A percentile compares a stretch with the other conserved stretches of the same genome.
phyloP scores from a whole-genome alignment of 2,329 filamentous ascomycete genomes.

The Penicillium sumatraense region DNA sequence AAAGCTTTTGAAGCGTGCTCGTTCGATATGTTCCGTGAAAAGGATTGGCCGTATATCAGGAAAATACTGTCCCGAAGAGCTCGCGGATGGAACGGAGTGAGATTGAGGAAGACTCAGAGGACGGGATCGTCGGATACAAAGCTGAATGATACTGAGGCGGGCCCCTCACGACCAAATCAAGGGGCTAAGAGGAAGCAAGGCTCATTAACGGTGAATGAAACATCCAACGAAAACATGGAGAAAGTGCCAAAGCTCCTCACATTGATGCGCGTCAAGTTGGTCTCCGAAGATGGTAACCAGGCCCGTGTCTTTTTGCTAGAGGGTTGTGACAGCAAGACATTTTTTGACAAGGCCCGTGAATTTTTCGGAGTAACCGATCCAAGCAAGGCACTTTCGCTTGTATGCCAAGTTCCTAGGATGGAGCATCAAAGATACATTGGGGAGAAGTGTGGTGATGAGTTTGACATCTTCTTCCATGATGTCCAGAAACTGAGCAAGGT shows the following conservation, averaged over 20 bases:
- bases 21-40: too few relatives aligned
- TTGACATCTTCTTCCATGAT: neutral
- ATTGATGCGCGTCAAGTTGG: neutral
- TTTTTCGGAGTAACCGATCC: neutral
- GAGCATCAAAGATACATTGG: neutral
- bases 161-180: too few relatives aligned
- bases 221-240: neutral
- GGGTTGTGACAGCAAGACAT: neutral
- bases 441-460: neutral
- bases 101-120: too few relatives aligned
- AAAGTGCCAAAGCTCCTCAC: neutral
- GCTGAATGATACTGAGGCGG: too few relatives aligned
- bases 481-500: neutral
- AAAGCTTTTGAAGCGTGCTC: too few relatives aligned
- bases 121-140: too few relatives aligned
- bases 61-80: too few relatives aligned
- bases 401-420: neutral
- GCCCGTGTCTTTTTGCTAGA: neutral
- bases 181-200: too few relatives aligned
- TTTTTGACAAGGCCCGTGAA: neutral
- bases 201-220: too few relatives aligned
- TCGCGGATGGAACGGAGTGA: too few relatives aligned
- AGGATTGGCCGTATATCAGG: too few relatives aligned
- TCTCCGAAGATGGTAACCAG: neutral
- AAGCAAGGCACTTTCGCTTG: neutral